phyloP scores from a whole-genome alignment of 148 eudicot species.

The Chenopodium album region DNA sequence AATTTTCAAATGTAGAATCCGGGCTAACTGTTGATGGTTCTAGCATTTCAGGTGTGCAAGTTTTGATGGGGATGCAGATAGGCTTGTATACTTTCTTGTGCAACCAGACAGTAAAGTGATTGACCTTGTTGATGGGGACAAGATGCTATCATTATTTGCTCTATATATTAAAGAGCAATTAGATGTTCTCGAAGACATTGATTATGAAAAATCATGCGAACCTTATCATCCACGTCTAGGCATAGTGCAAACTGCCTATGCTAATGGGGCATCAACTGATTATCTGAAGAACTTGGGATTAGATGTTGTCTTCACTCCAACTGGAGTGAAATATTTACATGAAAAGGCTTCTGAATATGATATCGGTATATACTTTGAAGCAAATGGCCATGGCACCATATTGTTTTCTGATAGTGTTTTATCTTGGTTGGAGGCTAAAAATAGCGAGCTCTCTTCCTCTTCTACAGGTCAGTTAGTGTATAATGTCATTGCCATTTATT shows the following conservation, averaged over 20 bases:
- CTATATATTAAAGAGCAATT: conserved; percentile 72
- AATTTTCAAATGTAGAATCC: conserved; percentile 10
- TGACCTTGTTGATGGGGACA: conserved; percentile 93
- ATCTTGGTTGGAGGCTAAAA: conserved; percentile 59
- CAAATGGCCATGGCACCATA: conserved; percentile 96
- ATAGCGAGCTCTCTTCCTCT: conserved; percentile 44
- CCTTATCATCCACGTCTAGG: conserved; percentile 53
- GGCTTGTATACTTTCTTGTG: conserved; percentile 81
- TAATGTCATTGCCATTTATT: background rate
- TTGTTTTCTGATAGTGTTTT: conserved; percentile 66
- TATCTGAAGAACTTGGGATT: conserved; percentile 70
- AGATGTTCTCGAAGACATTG: conserved; percentile 38
- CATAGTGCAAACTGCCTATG: conserved; percentile 93
- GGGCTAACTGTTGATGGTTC: conserved; percentile 40
- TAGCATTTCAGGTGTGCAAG: conserved; percentile 94
- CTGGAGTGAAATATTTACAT: conserved; percentile 91
- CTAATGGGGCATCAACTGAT: conserved; percentile 94
- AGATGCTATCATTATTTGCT: conserved; percentile 83
- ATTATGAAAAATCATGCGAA: conserved; percentile 27
- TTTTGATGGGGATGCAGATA: conserved; percentile 98
- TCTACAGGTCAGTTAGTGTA: conserved; percentile 45
- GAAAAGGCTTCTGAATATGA: conserved; percentile 83
- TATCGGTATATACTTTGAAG: conserved; percentile 87
- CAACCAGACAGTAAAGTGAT: conserved; percentile 53
- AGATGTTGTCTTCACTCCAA: conserved; percentile 77